These are phyloP conservation scores for Gaeumannomyces sp. DNA, from an alignment of 2,329 filamentous ascomycete genomes.

Conservation along the genomic window DNA sequence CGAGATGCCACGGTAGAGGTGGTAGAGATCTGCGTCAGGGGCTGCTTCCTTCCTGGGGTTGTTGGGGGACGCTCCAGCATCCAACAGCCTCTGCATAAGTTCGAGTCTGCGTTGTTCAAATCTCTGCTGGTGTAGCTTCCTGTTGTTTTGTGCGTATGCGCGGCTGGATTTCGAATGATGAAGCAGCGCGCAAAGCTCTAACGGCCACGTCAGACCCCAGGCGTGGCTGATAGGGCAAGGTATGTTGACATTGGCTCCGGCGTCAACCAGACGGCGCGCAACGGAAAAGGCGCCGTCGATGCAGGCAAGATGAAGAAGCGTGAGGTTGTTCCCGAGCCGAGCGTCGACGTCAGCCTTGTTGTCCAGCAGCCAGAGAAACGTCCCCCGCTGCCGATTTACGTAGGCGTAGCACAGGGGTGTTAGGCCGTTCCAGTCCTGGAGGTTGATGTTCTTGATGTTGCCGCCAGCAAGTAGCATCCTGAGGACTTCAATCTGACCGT, in stretches of 20 bases:
- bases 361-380: not conserved
- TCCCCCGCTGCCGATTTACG: not conserved
- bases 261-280: not conserved
- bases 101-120: not conserved
- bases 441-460: not conserved
- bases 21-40: not conserved
- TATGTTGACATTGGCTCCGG: not conserved
- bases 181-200: not conserved
- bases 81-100: not conserved
- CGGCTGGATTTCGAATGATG: not conserved
- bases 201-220: not conserved
- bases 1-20: not conserved
- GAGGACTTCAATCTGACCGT: not conserved
- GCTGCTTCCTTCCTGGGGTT: not conserved
- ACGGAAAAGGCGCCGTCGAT: constrained; percentile 2
- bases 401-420: not conserved
- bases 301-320: constrained; percentile 2
- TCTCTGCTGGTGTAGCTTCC: not conserved
- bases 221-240: not conserved
- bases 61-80: not conserved
- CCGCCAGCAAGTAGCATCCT: not conserved
- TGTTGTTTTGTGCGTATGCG: not conserved
- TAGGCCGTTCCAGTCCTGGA: constrained; percentile 1
- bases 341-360: not conserved
- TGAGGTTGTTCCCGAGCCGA: not conserved